Evolutionary conservation across 2,329 filamentous ascomycete genomes (phyloP), one percentile per base, ranked within the genome.

Genomic region (Fusarium nanum): DNA sequence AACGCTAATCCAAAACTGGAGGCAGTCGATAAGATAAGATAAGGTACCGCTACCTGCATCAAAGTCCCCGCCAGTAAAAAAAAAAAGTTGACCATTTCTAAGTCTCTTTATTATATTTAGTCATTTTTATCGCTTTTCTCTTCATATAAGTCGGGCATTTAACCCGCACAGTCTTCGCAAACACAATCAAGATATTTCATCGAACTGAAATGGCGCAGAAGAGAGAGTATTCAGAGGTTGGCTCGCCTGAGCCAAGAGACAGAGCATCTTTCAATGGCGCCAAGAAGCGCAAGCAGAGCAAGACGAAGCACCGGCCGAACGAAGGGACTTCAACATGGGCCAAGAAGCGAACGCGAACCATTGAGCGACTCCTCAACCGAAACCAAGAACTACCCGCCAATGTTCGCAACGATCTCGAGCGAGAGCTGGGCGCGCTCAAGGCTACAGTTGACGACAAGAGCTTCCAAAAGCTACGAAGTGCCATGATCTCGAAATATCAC

Each of bases 401-500:
- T 74, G 86, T 92, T 12, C 85, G 89, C 60, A 83, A 89, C 45
- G 90, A 93, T 27, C 85, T 92, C 64, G 91, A 94, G 80, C 86
- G 92, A 58, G 92, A 93, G 76, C 81, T 95, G 67, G 86, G 86
- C 48, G 86, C 89, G 7, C 90, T 90, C 74, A 85, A 88, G 78
- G 83, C 87, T 68, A 90, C 92, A 74, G 83, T 94, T 62, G 83
- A 80, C 7, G 84, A 87, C 67, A 84, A 86, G 49, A 82, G 87
- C 63, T 84, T 85, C 62, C 88, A 89, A 73, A 90, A 89, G 80
- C 85, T 85, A 76, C 86, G 88, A 71, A 86, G 85, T 73, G 85
- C 88, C 63, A 93, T 94, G 87, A 93, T 94, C 67, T 84, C 84
- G 53, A 92, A 90, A 78, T 96, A 94, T 74, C 92, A 95, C 78